Conservation (phyloP, 2,329 filamentous ascomycete species). For the Hirsutella thompsonii region DNA sequence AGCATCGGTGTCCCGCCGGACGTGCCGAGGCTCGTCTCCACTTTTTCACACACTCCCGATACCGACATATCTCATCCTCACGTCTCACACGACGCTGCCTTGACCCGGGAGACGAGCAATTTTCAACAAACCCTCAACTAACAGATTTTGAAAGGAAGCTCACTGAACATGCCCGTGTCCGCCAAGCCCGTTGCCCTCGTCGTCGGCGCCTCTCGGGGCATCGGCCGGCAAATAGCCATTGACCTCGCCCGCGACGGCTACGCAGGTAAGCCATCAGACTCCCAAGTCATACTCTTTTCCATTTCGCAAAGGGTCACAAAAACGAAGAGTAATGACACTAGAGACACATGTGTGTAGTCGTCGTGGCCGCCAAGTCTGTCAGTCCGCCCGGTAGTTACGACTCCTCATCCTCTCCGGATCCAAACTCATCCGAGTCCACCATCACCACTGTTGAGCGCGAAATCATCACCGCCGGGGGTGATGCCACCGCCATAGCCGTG, state of each 20-base stretch:
- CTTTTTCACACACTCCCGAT: neutral
- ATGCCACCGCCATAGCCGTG: slow-evolving; percentile 52
- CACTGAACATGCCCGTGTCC: too few relatives aligned
- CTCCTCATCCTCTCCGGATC: slow-evolving; percentile 57
- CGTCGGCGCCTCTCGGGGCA: slow-evolving; percentile 66
- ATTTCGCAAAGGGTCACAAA: neutral
- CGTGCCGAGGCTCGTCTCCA: neutral
- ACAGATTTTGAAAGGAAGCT: neutral
- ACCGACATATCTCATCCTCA: too few relatives aligned
- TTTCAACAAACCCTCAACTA: too few relatives aligned
- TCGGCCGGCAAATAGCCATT: slow-evolving; percentile 69
- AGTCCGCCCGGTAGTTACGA: slow-evolving; percentile 44
- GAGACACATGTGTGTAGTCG: slow-evolving; percentile 35
- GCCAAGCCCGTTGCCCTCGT: slow-evolving; percentile 50
- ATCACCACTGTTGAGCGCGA: slow-evolving; percentile 71
- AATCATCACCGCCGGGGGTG: slow-evolving; percentile 51
- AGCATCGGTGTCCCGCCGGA: neutral
- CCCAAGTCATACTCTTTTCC: neutral
- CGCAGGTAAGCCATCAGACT: slow-evolving; percentile 33
- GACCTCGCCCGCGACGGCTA: slow-evolving; percentile 62
- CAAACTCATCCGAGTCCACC: slow-evolving; percentile 62
- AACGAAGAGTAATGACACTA: neutral
- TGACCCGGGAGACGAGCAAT: too few relatives aligned
- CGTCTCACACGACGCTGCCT: too few relatives aligned
- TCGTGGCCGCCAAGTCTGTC: slow-evolving; percentile 64